These are phyloP conservation scores for Aspergillus sojae DNA, from an alignment of 2,329 filamentous ascomycete genomes.

Conservation along the genomic window DNA sequence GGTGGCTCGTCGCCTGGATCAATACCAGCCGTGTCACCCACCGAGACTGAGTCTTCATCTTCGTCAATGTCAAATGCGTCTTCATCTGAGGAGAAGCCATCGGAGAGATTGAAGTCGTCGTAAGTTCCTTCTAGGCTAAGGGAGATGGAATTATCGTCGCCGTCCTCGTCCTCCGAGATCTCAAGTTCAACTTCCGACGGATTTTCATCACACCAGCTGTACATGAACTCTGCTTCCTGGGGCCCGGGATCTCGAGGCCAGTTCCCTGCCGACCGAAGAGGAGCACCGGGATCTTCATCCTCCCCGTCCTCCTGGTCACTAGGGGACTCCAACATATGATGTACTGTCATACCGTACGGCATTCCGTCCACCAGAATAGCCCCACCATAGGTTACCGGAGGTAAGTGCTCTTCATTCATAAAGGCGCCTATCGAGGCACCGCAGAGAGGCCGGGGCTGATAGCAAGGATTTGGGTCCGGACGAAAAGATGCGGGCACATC, in stretches of 20 bases:
- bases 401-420: conserved; percentile 79
- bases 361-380: conserved; percentile 82
- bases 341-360: conserved; percentile 91
- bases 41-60: conserved; percentile 59
- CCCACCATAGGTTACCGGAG: conserved; percentile 88
- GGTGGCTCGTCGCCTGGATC: conserved; percentile 73
- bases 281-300: conserved; percentile 36
- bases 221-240: conserved; percentile 36
- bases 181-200: conserved; percentile 49
- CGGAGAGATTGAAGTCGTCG: conserved; percentile 49
- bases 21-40: conserved; percentile 78
- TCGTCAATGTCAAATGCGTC: conserved; percentile 50
- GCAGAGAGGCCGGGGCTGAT: conserved; percentile 76
- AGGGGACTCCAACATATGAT: conserved; percentile 83
- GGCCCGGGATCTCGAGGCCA: conserved; percentile 28
- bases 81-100: conserved; percentile 56
- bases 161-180: conserved; percentile 58
- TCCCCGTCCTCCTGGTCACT: conserved; percentile 56
- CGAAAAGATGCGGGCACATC: conserved; percentile 31
- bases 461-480: conserved; percentile 65
- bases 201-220: conserved; percentile 43
- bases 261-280: conserved; percentile 51
- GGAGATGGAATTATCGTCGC: conserved; percentile 42
- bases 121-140: conserved; percentile 40
- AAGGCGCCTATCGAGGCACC: conserved; percentile 94